Percentiles rank a stretch among this genome's conserved stretches.
phyloP scores from a whole-genome alignment of 768 basidiomycete species.

The Sistotremastrum suecicum region DNA sequence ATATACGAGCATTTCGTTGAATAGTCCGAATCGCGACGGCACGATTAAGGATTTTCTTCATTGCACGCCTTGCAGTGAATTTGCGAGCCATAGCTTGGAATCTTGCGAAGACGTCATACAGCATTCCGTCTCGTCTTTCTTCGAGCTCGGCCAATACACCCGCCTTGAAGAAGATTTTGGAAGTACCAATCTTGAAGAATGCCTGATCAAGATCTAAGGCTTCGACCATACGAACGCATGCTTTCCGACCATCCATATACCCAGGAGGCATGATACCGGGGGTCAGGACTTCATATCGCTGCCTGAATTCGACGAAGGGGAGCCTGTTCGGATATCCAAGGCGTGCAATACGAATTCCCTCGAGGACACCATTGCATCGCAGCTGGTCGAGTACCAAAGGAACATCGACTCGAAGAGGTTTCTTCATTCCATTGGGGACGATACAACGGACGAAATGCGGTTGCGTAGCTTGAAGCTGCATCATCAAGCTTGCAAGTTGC shows the following conservation, averaged over 20 bases:
- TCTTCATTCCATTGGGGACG: slow-evolving; percentile 86
- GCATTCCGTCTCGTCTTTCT: slow-evolving; percentile 74
- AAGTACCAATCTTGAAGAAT: slow-evolving; percentile 83
- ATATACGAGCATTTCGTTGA: slow-evolving; percentile 86
- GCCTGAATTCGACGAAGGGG: slow-evolving; percentile 94
- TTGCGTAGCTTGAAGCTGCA: slow-evolving; percentile 82
- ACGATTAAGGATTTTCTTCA: slow-evolving; percentile 89
- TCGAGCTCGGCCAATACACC: slow-evolving; percentile 94
- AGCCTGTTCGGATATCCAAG: slow-evolving; percentile 95
- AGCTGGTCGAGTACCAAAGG: slow-evolving; percentile 93
- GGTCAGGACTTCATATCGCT: slow-evolving; percentile 91
- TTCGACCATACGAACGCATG: slow-evolving; percentile 81
- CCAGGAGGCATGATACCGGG: slow-evolving; percentile 87
- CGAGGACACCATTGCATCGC: slow-evolving; percentile 96
- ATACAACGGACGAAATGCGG: slow-evolving; percentile 98
- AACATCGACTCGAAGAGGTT: slow-evolving; percentile 81
- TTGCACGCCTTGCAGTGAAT: slow-evolving; percentile 78
- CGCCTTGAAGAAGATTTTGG: slow-evolving; percentile 99
- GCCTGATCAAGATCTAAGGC: slow-evolving; percentile 77
- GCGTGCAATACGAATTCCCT: slow-evolving; percentile 95
- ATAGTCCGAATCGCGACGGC: slow-evolving; percentile 85
- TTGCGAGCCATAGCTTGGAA: slow-evolving; percentile 78
- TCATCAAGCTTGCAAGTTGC: slow-evolving; percentile 83
- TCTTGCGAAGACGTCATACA: slow-evolving; percentile 80
- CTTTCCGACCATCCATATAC: slow-evolving; percentile 96